Percentiles rank a stretch among this genome's conserved stretches.
Evolutionary conservation across 2,329 filamentous ascomycete species (phyloP).

Genomic region (Ophiocordyceps camponoti-floridani): DNA sequence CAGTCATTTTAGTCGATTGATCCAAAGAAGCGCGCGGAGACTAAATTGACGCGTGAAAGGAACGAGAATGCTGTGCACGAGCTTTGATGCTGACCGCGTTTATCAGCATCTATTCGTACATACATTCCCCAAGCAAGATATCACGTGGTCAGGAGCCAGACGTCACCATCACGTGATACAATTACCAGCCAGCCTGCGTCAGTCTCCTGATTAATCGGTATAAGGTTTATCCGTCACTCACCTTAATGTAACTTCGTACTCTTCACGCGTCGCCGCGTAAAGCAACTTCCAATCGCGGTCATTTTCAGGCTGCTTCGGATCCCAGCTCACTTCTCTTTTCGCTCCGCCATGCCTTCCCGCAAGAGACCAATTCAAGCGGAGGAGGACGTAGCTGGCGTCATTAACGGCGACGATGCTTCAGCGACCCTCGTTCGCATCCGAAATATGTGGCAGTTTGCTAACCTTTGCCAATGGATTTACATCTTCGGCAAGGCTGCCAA

Average conservation of each 20-base stretch:
- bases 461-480: constrained; percentile 82
- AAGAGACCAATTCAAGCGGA: constrained; percentile 1
- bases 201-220: not conserved
- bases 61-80: not conserved
- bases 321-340: not conserved
- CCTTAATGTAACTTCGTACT: no score
- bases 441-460: constrained; percentile 92
- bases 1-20: not conserved
- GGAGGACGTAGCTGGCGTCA: not conserved
- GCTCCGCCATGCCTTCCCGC: constrained; percentile 3
- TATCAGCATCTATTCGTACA: not conserved
- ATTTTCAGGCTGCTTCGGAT: not conserved
- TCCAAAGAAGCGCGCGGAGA: not conserved
- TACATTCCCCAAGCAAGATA: not conserved
- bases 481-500: constrained; percentile 81
- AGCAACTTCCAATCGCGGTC: not conserved
- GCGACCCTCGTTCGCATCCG: constrained; percentile 48
- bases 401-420: not conserved
- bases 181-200: not conserved
- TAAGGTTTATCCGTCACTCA: no score
- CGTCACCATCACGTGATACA: not conserved
- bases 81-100: not conserved
- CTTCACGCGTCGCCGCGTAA: not conserved
- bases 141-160: not conserved
- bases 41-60: not conserved